Evolutionary conservation across 805 yeast species (phyloP).

Genomic region (Ogataea philodendri): DNA sequence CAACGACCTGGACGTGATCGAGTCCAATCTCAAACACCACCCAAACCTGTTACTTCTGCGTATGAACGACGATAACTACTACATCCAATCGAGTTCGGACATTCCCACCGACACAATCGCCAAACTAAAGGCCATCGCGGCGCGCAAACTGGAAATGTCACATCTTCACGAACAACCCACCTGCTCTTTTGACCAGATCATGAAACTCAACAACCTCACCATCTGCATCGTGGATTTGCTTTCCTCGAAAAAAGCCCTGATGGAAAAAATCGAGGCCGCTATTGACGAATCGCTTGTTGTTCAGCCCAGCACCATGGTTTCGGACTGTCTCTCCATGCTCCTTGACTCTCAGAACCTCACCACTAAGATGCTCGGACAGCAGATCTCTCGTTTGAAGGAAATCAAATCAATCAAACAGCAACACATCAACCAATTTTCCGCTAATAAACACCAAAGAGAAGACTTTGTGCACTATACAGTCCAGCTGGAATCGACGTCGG

Average conservation of each 20-base stretch:
- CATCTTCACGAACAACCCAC: slow-evolving; percentile 23
- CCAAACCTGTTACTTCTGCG: slow-evolving; percentile 29
- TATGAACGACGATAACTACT: slow-evolving; percentile 35
- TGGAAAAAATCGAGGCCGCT: slow-evolving; percentile 7
- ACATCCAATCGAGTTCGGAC: slow-evolving; percentile 18
- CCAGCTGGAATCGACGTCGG: slow-evolving; percentile 13
- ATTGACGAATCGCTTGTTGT: not conserved
- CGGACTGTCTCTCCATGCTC: slow-evolving; percentile 3
- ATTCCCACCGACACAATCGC: slow-evolving; percentile 17
- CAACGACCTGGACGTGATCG: slow-evolving; percentile 25
- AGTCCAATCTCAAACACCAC: slow-evolving; percentile 18
- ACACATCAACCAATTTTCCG: not conserved
- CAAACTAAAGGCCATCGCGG: slow-evolving; percentile 10
- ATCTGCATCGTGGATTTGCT: slow-evolving; percentile 36
- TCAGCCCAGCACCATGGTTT: not conserved
- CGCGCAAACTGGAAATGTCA: slow-evolving; percentile 3
- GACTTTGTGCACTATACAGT: slow-evolving; percentile 16
- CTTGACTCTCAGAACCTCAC: slow-evolving; percentile 3
- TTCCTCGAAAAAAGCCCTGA: slow-evolving; percentile 18
- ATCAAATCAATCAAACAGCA: slow-evolving; percentile 4
- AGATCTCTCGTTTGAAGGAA: slow-evolving; percentile 3
- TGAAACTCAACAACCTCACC: slow-evolving; percentile 41
- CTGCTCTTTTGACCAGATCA: slow-evolving; percentile 40
- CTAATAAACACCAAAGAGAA: slow-evolving; percentile 10
- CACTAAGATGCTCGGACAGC: slow-evolving; percentile 5